phyloP scores from a whole-genome alignment of 2,329 filamentous ascomycete genomes.

The Botrytis fragariae region DNA sequence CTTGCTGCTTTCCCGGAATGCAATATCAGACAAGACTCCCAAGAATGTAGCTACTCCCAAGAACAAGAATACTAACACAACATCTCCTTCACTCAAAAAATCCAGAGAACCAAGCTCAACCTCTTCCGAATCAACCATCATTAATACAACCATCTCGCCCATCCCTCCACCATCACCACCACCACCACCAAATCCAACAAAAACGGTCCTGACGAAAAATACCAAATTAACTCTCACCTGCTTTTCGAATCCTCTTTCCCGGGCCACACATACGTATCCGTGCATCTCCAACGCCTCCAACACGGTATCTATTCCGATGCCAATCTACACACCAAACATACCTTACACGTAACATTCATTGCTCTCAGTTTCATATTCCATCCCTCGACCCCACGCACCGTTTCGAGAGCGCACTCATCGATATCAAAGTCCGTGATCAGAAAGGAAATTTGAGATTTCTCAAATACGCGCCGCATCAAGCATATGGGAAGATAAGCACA shows the following conservation, averaged over 20 bases:
- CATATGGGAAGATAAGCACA: constrained; percentile 39
- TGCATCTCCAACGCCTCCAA: constrained; percentile 50
- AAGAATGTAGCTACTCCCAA: not conserved
- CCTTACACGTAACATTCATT: constrained; percentile 48
- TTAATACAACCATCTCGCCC: not conserved
- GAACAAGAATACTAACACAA: not conserved
- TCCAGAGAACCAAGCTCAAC: not conserved
- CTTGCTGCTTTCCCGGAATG: not conserved
- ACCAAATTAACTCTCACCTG: constrained; percentile 41
- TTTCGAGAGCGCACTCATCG: constrained; percentile 5
- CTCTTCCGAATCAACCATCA: not conserved
- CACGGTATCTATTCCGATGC: constrained; percentile 47
- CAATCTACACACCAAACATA: constrained; percentile 43
- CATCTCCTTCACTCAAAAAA: not conserved
- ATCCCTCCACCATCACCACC: not conserved
- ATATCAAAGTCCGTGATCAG: constrained; percentile 33
- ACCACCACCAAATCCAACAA: constrained; percentile 21
- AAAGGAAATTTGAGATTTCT: constrained; percentile 38
- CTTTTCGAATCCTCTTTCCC: constrained; percentile 50
- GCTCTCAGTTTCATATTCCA: constrained; percentile 51
- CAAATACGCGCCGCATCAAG: constrained; percentile 50
- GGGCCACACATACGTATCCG: constrained; percentile 48
- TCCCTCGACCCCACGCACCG: constrained; percentile 30
- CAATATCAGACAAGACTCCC: not conserved
- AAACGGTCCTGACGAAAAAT: constrained; percentile 28